These are phyloP conservation scores for Boletus vinaceobasis DNA, from an alignment of 768 basidiomycete species.

Conservation along the genomic window DNA sequence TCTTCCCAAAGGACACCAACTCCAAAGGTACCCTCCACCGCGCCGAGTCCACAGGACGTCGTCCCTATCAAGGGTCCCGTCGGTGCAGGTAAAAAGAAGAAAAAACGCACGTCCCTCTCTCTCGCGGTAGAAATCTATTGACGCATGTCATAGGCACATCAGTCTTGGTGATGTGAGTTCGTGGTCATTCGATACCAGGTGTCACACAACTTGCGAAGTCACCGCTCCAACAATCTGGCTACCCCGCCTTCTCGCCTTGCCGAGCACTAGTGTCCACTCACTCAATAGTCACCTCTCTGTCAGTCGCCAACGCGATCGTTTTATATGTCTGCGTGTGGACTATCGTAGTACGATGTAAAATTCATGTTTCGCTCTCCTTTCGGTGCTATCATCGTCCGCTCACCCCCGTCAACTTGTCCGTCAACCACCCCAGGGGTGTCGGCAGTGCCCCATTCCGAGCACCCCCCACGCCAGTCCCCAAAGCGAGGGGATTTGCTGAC, in stretches of 20 bases:
- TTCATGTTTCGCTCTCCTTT: background rate
- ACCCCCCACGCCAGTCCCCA: constrained; percentile 61
- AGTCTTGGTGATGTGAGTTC: constrained; percentile 18
- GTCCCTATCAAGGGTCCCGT: constrained; percentile 42
- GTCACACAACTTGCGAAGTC: background rate
- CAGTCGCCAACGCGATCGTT: background rate
- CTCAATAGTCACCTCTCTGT: background rate
- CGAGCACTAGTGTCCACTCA: background rate
- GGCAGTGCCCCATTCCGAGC: constrained; percentile 59
- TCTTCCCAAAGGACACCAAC: constrained; percentile 23
- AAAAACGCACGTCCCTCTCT: constrained; percentile 54
- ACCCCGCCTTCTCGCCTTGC: background rate
- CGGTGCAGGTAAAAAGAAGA: constrained; percentile 67
- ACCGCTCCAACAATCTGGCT: background rate
- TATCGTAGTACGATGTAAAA: constrained; percentile 4
- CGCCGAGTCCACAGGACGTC: constrained; percentile 44
- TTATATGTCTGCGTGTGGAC: background rate
- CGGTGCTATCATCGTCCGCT: constrained; percentile 40
- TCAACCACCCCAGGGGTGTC: constrained; percentile 77
- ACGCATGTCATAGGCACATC: constrained; percentile 22
- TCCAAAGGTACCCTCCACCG: constrained; percentile 32
- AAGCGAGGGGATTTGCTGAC: constrained; percentile 78
- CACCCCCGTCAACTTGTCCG: constrained; percentile 67
- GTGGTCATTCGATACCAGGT: background rate
- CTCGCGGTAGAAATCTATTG: constrained; percentile 1